Conservation (phyloP, 2,329 filamentous ascomycete species). For the Ilyonectria robusta region DNA sequence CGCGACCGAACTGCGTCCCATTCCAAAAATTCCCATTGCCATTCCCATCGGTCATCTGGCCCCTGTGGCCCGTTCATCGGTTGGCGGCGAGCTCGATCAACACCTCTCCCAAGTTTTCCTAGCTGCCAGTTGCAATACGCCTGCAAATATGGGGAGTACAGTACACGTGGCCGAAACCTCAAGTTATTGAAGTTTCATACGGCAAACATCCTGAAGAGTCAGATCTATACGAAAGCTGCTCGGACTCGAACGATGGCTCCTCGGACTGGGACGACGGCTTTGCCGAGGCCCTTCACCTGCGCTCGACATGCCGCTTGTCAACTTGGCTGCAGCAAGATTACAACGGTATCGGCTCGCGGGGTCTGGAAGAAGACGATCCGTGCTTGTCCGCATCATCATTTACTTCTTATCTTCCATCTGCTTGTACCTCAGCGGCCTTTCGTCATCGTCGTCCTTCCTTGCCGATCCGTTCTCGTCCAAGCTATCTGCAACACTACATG, state of each 20-base stretch:
- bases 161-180: not conserved
- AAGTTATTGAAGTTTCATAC: not conserved
- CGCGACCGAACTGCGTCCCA: not conserved
- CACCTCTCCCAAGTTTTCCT: not conserved
- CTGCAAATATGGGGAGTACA: not conserved
- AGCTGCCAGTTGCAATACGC: not conserved
- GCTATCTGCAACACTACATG: not conserved
- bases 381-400: not conserved
- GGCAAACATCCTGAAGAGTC: not conserved
- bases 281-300: not conserved
- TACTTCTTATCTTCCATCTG: not conserved
- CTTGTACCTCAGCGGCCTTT: not conserved
- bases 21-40: not conserved
- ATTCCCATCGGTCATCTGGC: not conserved
- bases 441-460: not conserved
- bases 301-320: not conserved
- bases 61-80: not conserved
- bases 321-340: not conserved
- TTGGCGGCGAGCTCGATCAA: not conserved
- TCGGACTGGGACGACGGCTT: not conserved
- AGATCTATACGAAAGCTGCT: not conserved
- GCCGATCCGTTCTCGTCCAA: not conserved
- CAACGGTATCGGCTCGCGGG: not conserved
- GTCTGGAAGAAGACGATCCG: not conserved
- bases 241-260: not conserved